These are phyloP conservation scores for Avena eriantha DNA, from an alignment of 176 grass and related monocot genomes.

Conservation along the genomic window DNA sequence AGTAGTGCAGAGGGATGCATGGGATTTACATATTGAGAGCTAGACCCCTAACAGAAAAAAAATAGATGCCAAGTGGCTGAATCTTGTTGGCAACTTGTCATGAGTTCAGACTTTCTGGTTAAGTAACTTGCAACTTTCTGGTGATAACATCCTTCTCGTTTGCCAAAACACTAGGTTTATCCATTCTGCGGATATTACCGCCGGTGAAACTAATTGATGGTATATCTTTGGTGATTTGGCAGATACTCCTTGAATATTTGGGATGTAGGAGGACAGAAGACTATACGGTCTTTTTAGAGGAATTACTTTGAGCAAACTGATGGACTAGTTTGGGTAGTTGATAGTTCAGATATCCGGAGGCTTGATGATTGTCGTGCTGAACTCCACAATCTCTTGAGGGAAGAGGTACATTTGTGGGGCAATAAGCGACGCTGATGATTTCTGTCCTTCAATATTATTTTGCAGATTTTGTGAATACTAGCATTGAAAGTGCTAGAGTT, in stretches of 20 bases:
- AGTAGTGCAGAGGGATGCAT: neutral
- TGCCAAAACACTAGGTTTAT: neutral
- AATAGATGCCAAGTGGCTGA: neutral
- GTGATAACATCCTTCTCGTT: neutral
- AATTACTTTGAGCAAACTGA: conserved; percentile 99
- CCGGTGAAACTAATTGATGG: neutral
- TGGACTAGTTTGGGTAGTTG: conserved; percentile 87
- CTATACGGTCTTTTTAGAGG: conserved; percentile 86
- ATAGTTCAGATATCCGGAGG: conserved; percentile 82
- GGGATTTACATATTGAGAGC: neutral
- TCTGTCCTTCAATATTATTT: neutral
- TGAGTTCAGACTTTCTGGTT: neutral
- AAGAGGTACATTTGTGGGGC: conserved; percentile 64
- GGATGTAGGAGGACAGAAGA: conserved; percentile 94
- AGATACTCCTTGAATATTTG: conserved; percentile 91
- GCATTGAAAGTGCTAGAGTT: neutral
- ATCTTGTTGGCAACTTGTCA: neutral
- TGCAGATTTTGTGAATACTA: neutral
- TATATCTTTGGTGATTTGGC: conserved; percentile 25
- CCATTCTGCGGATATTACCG: neutral
- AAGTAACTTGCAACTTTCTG: neutral
- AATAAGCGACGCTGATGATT: neutral
- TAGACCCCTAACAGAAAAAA: neutral
- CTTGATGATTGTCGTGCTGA: conserved; percentile 84
- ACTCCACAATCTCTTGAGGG: conserved; percentile 94